Base-by-base conservation (phyloP, 2,329 filamentous ascomycete species). In the Didymella segeticola region DNA sequence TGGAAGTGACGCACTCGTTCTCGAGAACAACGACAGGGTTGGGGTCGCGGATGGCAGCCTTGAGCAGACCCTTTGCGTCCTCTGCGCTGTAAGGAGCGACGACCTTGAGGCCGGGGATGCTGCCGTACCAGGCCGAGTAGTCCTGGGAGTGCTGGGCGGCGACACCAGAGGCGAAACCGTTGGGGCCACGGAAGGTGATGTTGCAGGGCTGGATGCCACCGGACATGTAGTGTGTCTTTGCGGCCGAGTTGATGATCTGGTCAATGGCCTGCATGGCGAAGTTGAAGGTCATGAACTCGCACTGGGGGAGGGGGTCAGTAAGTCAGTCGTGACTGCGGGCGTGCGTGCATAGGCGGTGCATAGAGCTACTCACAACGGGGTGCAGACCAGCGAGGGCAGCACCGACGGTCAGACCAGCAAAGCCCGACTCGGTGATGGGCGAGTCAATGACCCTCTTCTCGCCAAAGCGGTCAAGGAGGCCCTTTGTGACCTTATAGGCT, bases 261-360 rank as follows among this genome's bases (percentile, higher is more conserved):
- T 99, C 95, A 79, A 99, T 99, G 76, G 95, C 91, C 83, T 99
- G 95, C 95, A 99, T 99, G 78, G 95, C 93, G 77, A 98, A 98
- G 86, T 99, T 99, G 87, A 96, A 98, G 73, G 95, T 99, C 95
- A 99, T 99, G 85, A 99, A 99, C 83, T 99, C 95, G 86, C 90
- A 95, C 91, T 95, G 64, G 45, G 7, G 15, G n/a, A 14, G 61
- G 30, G 57, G n/a, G n/a, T n/a, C n/a, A n/a, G n/a, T n/a, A n/a
- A n/a, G n/a, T n/a, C n/a, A n/a, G n/a, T n/a, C n/a, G n/a, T n/a
- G 63, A 69, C 50, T 61, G 60, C 15, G 37, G 53, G 38, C 38
- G 47, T 29, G 23, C 9, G 3, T 8, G n/a, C 5, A n/a, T 27
- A 14, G 29, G 10, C 11, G 15, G 2, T 8, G 8, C 27, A 15